phyloP scores from a whole-genome alignment of 352 stramenopile species.

The Elongisporangium prolatum region DNA sequence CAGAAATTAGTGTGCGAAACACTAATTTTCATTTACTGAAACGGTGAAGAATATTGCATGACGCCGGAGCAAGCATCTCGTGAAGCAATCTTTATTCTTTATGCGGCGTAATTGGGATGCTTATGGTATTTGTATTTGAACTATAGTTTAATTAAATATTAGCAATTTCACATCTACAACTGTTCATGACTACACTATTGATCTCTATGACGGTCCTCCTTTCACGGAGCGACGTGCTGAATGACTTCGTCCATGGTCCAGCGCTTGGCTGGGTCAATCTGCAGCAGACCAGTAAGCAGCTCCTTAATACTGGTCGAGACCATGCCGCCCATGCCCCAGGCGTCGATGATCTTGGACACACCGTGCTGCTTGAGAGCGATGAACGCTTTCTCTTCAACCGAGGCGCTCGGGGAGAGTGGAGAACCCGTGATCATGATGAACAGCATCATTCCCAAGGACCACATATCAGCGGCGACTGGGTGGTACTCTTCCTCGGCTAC shows the following conservation, averaged over 20 bases:
- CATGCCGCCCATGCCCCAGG: slow-evolving; percentile 35
- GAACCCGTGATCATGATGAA: slow-evolving; percentile 65
- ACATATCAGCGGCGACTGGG: slow-evolving; percentile 48
- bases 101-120: too few species aligned
- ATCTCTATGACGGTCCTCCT: too few species aligned
- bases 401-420: slow-evolving; percentile 28
- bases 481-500: slow-evolving; percentile 31
- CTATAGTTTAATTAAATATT: too few species aligned
- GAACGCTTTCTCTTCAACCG: slow-evolving; percentile 24
- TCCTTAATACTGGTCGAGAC: slow-evolving; percentile 18
- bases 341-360: slow-evolving; percentile 33
- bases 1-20: too few species aligned
- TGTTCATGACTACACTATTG: too few species aligned
- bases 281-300: slow-evolving; percentile 29
- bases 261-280: slow-evolving; percentile 25
- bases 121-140: too few species aligned
- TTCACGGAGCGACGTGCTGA: slow-evolving; percentile 3
- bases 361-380: slow-evolving; percentile 25
- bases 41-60: too few species aligned
- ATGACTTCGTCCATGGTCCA: slow-evolving; percentile 23
- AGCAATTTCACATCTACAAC: too few species aligned
- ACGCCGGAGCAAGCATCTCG: too few species aligned
- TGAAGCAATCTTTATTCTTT: too few species aligned
- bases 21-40: too few species aligned
- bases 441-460: slow-evolving; percentile 60